Evolutionary conservation across 768 basidiomycete genomes (phyloP).

Genomic region (Leucocoprinus leucothites): DNA sequence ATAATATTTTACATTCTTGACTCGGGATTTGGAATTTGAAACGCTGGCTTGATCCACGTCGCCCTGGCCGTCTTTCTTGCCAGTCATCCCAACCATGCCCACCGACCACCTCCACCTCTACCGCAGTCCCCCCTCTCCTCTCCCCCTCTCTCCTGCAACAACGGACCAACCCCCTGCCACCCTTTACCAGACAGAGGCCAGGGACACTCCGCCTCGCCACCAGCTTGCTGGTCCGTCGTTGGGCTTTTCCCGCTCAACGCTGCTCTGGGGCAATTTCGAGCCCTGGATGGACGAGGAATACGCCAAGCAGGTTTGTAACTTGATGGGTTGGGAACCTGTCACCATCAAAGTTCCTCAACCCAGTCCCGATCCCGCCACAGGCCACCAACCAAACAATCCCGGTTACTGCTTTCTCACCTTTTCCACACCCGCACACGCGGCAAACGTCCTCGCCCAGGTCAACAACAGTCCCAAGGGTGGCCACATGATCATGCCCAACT

Average conservation of each 20-base stretch:
- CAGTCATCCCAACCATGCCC: background rate
- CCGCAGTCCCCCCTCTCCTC: constrained; percentile 29
- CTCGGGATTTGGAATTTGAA: no score
- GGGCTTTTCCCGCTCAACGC: constrained; percentile 50
- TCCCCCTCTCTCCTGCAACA: constrained; percentile 15
- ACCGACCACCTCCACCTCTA: constrained; percentile 34
- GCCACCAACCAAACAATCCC: constrained; percentile 75
- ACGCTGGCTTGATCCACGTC: no score
- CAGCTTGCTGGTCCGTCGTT: constrained; percentile 19
- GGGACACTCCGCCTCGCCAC: constrained; percentile 16
- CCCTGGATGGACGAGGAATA: constrained; percentile 98
- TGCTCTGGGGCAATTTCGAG: constrained; percentile 88
- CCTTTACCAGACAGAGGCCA: constrained; percentile 31
- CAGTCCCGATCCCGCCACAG: constrained; percentile 50
- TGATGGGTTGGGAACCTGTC: constrained; percentile 86
- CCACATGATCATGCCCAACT: constrained; percentile 80
- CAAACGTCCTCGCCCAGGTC: constrained; percentile 68
- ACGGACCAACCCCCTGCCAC: constrained; percentile 20
- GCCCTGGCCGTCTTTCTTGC: background rate
- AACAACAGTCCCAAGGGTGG: constrained; percentile 39
- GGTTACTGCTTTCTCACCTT: constrained; percentile 90
- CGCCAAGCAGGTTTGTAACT: constrained; percentile 78
- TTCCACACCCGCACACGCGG: constrained; percentile 65
- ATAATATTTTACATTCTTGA: background rate
- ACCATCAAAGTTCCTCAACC: constrained; percentile 70